Evolutionary conservation across 768 basidiomycete species (phyloP).

Genomic region (Ramaria sp.): DNA sequence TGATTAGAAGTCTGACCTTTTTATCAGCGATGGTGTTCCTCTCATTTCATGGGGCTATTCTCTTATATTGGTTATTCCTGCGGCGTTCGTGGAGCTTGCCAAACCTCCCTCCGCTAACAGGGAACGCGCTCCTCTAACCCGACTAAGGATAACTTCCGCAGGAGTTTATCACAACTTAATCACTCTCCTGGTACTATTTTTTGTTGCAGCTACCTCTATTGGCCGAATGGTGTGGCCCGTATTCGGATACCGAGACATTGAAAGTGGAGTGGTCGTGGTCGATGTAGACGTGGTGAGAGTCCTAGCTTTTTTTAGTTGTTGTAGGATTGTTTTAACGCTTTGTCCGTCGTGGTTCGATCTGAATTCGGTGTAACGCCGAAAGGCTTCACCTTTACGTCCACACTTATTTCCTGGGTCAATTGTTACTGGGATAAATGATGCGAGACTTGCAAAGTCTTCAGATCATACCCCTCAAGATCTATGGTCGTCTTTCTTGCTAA

Average conservation of each 20-base stretch:
- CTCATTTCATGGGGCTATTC: slow-evolving; percentile 51
- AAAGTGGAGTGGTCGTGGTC: slow-evolving; percentile 44
- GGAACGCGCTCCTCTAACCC: slow-evolving; percentile 21
- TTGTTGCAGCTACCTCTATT: slow-evolving; percentile 20
- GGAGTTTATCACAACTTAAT: slow-evolving; percentile 74
- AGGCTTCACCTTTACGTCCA: slow-evolving; percentile 53
- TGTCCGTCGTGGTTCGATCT: neutral
- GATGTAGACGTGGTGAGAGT: slow-evolving; percentile 39
- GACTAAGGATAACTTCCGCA: slow-evolving; percentile 54
- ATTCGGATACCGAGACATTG: slow-evolving; percentile 43
- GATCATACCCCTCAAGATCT: slow-evolving; percentile 19
- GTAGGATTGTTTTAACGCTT: too few species aligned
- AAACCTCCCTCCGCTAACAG: slow-evolving; percentile 19
- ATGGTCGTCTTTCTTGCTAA: slow-evolving; percentile 38
- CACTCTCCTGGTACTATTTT: slow-evolving; percentile 27
- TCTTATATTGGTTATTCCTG: slow-evolving; percentile 52
- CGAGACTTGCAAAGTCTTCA: slow-evolving; percentile 23
- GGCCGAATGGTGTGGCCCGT: slow-evolving; percentile 21
- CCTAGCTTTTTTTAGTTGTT: too few species aligned
- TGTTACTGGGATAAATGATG: slow-evolving; percentile 59
- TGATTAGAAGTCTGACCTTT: neutral
- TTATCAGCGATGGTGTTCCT: slow-evolving; percentile 51
- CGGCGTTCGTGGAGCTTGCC: slow-evolving; percentile 64
- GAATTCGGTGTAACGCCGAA: neutral
- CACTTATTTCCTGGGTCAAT: slow-evolving; percentile 48